Percentiles rank a stretch among this genome's conserved stretches.
Evolutionary conservation across 768 basidiomycete genomes (phyloP).

Genomic region (Boletus insuetus): DNA sequence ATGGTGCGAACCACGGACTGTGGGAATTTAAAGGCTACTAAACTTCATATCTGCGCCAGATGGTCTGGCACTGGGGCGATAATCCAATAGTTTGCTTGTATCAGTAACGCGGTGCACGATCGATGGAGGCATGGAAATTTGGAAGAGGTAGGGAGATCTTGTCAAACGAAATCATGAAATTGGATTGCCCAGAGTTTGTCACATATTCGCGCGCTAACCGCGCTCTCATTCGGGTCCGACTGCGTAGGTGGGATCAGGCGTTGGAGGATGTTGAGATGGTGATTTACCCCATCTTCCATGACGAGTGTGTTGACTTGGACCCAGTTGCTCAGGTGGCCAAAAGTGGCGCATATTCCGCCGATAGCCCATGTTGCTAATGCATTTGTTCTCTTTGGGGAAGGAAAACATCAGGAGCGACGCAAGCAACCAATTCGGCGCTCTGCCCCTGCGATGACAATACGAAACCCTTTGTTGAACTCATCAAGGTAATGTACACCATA

Average conservation of each 20-base stretch:
- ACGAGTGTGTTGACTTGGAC: neutral
- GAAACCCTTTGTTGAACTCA: neutral
- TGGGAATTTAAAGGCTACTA: no score
- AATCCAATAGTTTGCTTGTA: slow-evolving; percentile 9
- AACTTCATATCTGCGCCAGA: no score
- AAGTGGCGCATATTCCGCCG: neutral
- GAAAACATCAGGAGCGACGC: neutral
- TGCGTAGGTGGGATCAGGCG: neutral
- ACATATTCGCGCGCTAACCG: neutral
- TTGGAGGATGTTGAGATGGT: slow-evolving; percentile 1
- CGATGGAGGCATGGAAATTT: slow-evolving; percentile 3
- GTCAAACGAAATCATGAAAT: neutral
- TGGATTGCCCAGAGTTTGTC: neutral
- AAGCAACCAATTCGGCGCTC: neutral
- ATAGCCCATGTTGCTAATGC: neutral
- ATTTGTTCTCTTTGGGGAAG: neutral
- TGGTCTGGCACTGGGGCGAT: no score
- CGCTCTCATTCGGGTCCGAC: no score
- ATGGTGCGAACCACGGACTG: no score
- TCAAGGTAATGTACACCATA: neutral
- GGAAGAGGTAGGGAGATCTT: neutral
- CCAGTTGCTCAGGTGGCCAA: neutral
- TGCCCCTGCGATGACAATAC: neutral
- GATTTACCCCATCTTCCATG: neutral
- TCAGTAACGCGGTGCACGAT: neutral